Percentiles rank a stretch among this genome's conserved stretches.
Conservation (phyloP, 495 filamentous ascomycete species). For the Xylaria telfairii region DNA sequence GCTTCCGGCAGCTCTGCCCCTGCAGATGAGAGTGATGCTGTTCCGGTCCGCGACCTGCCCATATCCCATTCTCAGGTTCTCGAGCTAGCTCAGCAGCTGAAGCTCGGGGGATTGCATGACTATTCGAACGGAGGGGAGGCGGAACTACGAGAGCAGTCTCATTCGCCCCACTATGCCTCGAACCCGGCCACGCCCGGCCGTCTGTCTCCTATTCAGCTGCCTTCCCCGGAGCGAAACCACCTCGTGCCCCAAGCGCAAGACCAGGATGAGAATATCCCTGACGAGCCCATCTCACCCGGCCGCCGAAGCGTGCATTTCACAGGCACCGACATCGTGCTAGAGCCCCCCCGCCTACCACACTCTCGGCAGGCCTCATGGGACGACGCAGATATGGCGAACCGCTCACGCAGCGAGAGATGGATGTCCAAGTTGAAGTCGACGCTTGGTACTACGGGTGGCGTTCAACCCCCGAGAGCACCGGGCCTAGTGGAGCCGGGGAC, state of each 20-base stretch:
- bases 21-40: constrained; percentile 8
- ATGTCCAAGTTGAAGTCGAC: constrained; percentile 70
- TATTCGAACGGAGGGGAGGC: constrained; percentile 50
- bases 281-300: constrained; percentile 43
- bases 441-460: constrained; percentile 50
- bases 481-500: constrained; percentile 36
- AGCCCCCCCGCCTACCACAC: constrained; percentile 48
- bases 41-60: constrained; percentile 26
- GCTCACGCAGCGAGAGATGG: constrained; percentile 65
- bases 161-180: constrained; percentile 32
- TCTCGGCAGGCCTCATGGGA: constrained; percentile 63
- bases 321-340: constrained; percentile 53
- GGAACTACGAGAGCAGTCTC: constrained; percentile 38
- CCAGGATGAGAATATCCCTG: constrained; percentile 28
- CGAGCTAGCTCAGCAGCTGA: constrained; percentile 27
- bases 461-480: constrained; percentile 54
- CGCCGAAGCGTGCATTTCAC: constrained; percentile 71
- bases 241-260: constrained; percentile 16
- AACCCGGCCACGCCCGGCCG: constrained; percentile 24
- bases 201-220: constrained; percentile 26
- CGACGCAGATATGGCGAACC: constrained; percentile 59
- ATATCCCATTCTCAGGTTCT: constrained; percentile 28
- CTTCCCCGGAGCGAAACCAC: constrained; percentile 27
- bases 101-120: constrained; percentile 42
- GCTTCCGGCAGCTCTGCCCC: constrained; percentile 2